phyloP scores from a whole-genome alignment of 768 basidiomycete species.

The Mrakia gelida region DNA sequence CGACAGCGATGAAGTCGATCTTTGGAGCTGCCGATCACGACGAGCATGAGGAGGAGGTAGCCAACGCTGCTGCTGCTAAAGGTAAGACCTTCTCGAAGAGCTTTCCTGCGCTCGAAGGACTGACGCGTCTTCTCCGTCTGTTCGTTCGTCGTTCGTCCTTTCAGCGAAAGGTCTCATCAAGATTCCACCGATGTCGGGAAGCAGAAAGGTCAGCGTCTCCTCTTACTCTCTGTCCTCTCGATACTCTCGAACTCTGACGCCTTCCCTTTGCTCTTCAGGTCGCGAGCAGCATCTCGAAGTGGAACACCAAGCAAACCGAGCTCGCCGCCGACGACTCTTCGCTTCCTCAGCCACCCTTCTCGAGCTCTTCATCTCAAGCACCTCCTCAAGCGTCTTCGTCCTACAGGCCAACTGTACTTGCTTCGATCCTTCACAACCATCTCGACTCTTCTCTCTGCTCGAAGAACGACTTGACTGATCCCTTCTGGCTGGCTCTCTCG shows the following conservation, averaged over 20 bases:
- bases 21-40: constrained; percentile 18
- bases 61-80: constrained; percentile 19
- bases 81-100: not conserved
- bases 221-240: constrained; percentile 13
- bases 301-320: constrained; percentile 93
- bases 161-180: constrained; percentile 55
- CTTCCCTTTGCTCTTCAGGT: constrained; percentile 53
- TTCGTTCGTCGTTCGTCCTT: no score
- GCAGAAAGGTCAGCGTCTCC: constrained; percentile 40
- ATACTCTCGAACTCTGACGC: constrained; percentile 10
- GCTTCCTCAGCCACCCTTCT: not conserved
- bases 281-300: constrained; percentile 86
- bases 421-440: no score
- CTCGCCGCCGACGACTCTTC: constrained; percentile 48
- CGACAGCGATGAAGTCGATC: constrained; percentile 12
- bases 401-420: constrained; percentile 14
- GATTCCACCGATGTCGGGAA: constrained; percentile 68
- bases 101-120: not conserved
- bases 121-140: not conserved
- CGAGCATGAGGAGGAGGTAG: constrained; percentile 18
- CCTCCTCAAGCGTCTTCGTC: not conserved
- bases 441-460: not conserved
- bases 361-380: not conserved
- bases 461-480: not conserved
- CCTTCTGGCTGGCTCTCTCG: constrained; percentile 1